These are phyloP conservation scores for Gossypium sturtianum DNA, from an alignment of 345 rosid species.

Conservation along the genomic window DNA sequence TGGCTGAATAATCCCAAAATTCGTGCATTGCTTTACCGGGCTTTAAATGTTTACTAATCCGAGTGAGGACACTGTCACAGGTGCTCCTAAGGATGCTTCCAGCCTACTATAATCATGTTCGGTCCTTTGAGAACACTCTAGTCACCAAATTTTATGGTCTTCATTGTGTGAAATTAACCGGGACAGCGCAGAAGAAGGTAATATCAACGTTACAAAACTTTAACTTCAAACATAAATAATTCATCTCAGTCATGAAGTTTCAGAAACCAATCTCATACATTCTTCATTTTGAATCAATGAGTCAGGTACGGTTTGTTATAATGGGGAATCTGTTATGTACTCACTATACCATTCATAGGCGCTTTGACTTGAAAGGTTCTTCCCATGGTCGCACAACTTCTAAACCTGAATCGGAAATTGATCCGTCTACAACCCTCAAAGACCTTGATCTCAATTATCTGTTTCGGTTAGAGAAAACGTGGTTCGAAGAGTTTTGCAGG, in stretches of 20 bases:
- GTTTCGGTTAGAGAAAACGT: conserved; percentile 59
- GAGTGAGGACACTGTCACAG: conserved; percentile 28
- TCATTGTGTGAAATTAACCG: conserved; percentile 83
- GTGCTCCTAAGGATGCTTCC: conserved; percentile 94
- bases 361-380: conserved; percentile 95
- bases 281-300: conserved; percentile 19
- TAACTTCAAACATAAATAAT: neutral
- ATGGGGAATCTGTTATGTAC: conserved; percentile 96
- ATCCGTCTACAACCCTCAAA: conserved; percentile 85
- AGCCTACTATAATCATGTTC: conserved; percentile 89
- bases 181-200: conserved; percentile 86
- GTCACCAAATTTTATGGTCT: conserved; percentile 91
- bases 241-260: neutral
- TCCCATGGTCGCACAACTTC: conserved; percentile 88
- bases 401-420: conserved; percentile 78
- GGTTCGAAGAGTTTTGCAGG: conserved; percentile 97
- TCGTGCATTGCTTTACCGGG: neutral
- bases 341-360: conserved; percentile 66
- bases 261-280: neutral
- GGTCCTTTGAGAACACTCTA: conserved; percentile 76
- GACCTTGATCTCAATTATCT: conserved; percentile 89
- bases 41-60: neutral
- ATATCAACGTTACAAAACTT: conserved; percentile 2
- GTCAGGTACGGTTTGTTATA: conserved; percentile 80
- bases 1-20: neutral